Conservation (phyloP, 192 early-diverging fungal genomes). For the Podila verticillata region DNA sequence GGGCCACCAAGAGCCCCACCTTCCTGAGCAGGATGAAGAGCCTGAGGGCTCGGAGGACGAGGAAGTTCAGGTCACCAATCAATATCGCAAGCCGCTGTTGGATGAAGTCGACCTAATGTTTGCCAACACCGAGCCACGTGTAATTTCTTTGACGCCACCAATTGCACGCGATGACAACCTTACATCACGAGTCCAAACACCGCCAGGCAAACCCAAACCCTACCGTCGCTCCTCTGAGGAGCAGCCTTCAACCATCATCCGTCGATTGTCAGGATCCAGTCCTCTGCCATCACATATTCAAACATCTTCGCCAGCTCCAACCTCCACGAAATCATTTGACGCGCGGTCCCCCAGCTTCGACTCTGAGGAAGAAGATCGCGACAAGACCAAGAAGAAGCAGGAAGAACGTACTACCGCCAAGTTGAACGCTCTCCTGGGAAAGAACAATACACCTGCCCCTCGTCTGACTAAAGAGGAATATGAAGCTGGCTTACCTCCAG, state of each 20-base stretch:
- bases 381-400: conserved; percentile 11
- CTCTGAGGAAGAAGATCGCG: conserved; percentile 30
- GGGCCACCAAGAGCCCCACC: conserved; percentile 1
- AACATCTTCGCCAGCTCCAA: background rate
- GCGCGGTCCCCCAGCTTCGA: conserved; percentile 25
- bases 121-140: conserved; percentile 49
- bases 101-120: conserved; percentile 41
- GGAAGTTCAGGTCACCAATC: conserved; percentile 39
- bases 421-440: conserved; percentile 28
- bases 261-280: background rate
- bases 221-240: conserved; percentile 8
- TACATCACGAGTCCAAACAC: conserved; percentile 12
- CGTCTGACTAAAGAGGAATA: conserved; percentile 30
- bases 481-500: conserved; percentile 19
- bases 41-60: conserved; percentile 52
- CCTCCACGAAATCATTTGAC: conserved; percentile 1
- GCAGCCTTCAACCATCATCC: conserved; percentile 1
- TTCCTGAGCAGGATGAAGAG: conserved; percentile 34
- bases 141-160: conserved; percentile 59
- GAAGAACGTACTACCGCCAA: conserved; percentile 21
- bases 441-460: conserved; percentile 1
- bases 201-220: conserved; percentile 21
- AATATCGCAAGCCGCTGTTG: conserved; percentile 29
- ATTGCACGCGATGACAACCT: conserved; percentile 54
- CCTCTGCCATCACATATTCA: background rate